Base-by-base conservation (phyloP, 2,329 filamentous ascomycete genomes). In the Podosphaera fusca region DNA sequence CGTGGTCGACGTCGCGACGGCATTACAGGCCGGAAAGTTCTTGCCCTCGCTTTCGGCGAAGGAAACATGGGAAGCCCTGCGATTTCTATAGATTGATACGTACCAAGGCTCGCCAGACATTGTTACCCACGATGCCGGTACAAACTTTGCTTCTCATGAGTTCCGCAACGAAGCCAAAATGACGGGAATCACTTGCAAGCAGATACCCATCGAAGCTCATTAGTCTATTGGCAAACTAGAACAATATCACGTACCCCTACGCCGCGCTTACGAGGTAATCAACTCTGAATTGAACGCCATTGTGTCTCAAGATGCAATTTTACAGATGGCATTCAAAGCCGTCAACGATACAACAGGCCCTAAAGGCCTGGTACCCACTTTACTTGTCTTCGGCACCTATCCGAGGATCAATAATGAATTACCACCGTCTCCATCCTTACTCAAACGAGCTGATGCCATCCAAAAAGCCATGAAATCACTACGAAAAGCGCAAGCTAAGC, bases 101-200 rank as follows among this genome's bases (percentile, higher is more conserved):
- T 21, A 21, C 21, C 21, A 21, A 21, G 47, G 46, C 2, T 56
- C 53, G 2, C 56, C 52, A 21, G 55, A 58, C 40, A 29, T 29
- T 10, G 35, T 54, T 54, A 30, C n/a, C 21, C 51, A 54, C 35
- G 12, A 54, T 38, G 51, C 51, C 14, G 51, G n/a, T 50, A 52
- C 50, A 9, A 59, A 57, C 31, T 59, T 59, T 34, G 33, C 55
- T 21, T 57, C 29, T 10, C 45, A 47, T 36, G 55, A 59, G 46
- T 58, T 58, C 31, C 45, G 46, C 2, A 36, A 56, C 29, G 12
- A 35, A 1, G 36, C 34, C 7, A 33, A 5, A 42, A 56, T n/a
- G 12, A 30, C 50, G 14, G 38, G 52, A 10, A 55, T 35, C 34
- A 49, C 50, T 7, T 29, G 31, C 2, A 58, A 55, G 31, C 30